Base-by-base conservation (phyloP, 495 filamentous ascomycete species). In the Neurospora sp. region DNA sequence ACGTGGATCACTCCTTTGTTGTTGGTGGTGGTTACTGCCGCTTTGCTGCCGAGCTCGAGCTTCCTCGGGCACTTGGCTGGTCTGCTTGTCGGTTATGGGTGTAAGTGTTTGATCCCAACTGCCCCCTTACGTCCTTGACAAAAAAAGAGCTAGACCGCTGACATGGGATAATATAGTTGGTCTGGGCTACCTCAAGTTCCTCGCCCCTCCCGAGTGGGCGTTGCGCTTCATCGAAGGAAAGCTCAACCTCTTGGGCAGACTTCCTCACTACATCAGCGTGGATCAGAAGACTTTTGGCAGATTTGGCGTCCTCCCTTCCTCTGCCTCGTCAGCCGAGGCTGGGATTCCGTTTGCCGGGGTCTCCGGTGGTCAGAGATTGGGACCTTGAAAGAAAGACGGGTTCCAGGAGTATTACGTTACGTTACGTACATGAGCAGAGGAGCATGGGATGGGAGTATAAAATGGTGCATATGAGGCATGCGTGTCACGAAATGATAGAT, bases 251-350 rank as follows among this genome's bases (percentile, higher is more conserved):
- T 85, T 96, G 4, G 92, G 90, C 16, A 86, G 93, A 73, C 82
- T 97, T 44, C 93, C 94, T 18, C 92, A 95, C 82, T 98, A 96
- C 78, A 90, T 98, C 18, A 94, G 92, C 23, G 89, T 98, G 14
- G 94, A 98, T 78, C 94, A 97, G 80, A 97, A 96, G 87, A 96
- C 92, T n/a, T 96, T 93, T 78, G 94, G 94, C n/a, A 87, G 94
- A 69, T 97, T 95, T 78, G 94, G 94, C 1, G 93, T 98, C 20
- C 83, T 98, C 27, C 94, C 94, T 2, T 89, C 89, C 0, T 85
- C 84, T 39, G 83, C 81, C 62, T 73, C 81, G 4, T 76, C 78
- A 18, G 87, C 86, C 69, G 78, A 80, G 54, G 80, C 60, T 31
- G 46, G 54, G 14, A 66, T 66, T 66, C 54, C 54, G 3, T 66